A percentile compares a stretch with the other conserved stretches of the same genome.
Conservation (phyloP, 805 yeast genomes). For the Yamadazyma akitaensis region DNA sequence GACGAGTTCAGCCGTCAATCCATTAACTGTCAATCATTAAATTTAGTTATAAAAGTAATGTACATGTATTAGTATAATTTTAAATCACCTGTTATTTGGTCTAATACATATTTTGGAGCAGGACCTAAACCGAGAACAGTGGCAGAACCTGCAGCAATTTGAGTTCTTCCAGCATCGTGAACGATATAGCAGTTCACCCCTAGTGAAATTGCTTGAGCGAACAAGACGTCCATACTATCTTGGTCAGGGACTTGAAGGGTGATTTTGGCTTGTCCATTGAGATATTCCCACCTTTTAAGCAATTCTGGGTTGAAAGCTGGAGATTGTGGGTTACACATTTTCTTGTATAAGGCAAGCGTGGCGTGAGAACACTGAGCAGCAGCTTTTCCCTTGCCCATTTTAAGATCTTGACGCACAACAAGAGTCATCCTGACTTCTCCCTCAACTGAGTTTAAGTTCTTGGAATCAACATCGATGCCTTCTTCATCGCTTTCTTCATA, state of each 20-base stretch:
- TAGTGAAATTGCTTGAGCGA: constrained; percentile 74
- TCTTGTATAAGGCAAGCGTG: constrained; percentile 82
- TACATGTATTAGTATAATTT: constrained; percentile 55
- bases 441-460: constrained; percentile 58
- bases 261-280: constrained; percentile 89
- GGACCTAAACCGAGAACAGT: constrained; percentile 98
- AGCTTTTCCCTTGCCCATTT: constrained; percentile 91
- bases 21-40: constrained; percentile 24
- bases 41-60: not conserved
- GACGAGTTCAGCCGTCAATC: constrained; percentile 43
- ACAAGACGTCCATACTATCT: constrained; percentile 71
- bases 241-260: constrained; percentile 70
- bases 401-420: constrained; percentile 81
- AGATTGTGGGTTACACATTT: constrained; percentile 51
- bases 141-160: constrained; percentile 92
- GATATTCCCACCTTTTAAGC: constrained; percentile 71
- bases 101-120: constrained; percentile 79
- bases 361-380: constrained; percentile 99
- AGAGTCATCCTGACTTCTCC: constrained; percentile 87
- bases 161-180: constrained; percentile 97
- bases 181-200: constrained; percentile 79
- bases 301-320: constrained; percentile 58
- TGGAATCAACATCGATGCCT: constrained; percentile 55
- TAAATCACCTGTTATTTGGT: constrained; percentile 75
- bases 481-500: constrained; percentile 46